Percentiles rank a stretch among this genome's conserved stretches.
phyloP scores from a whole-genome alignment of 1,139 yeast genomes.

The Taiozyma sp. region DNA sequence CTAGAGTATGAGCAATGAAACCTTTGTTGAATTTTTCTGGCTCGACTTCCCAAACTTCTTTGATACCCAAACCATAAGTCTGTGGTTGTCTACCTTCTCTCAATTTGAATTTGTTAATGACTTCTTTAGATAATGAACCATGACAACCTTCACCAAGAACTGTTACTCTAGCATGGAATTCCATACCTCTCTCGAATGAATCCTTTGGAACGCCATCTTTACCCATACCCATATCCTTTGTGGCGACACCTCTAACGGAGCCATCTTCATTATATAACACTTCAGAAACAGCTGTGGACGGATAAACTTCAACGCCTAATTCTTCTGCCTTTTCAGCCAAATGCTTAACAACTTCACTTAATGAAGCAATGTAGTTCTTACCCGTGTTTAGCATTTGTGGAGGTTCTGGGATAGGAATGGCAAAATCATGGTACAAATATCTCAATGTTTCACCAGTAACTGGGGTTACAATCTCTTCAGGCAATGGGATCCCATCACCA shows the following conservation, averaged over 20 bases:
- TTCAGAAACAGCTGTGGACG: constrained; percentile 87
- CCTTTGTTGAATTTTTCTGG: constrained; percentile 81
- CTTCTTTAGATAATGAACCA: constrained; percentile 82
- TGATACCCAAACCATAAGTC: constrained; percentile 91
- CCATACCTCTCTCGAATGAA: constrained; percentile 92
- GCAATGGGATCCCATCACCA: constrained; percentile 62
- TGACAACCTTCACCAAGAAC: constrained; percentile 96
- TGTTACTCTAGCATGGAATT: constrained; percentile 82
- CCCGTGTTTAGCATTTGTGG: constrained; percentile 83
- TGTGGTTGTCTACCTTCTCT: constrained; percentile 68
- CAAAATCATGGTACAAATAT: constrained; percentile 49
- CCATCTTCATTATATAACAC: constrained; percentile 58
- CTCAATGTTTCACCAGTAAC: constrained; percentile 71
- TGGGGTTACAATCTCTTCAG: constrained; percentile 65
- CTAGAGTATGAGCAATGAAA: constrained; percentile 80
- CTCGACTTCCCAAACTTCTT: constrained; percentile 96
- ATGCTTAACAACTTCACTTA: constrained; percentile 76
- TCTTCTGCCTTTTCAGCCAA: constrained; percentile 88
- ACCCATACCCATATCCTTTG: constrained; percentile 84
- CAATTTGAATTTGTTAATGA: constrained; percentile 60
- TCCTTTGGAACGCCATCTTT: constrained; percentile 71
- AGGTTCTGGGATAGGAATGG: constrained; percentile 83
- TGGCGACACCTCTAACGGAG: constrained; percentile 81
- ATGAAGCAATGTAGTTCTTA: constrained; percentile 77
- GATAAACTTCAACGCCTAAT: constrained; percentile 88